A percentile compares a stretch with the other conserved stretches of the same genome.
These are phyloP conservation scores for Wickerhamiella hasegawae DNA, from an alignment of 805 yeast genomes.

Conservation along the genomic window DNA sequence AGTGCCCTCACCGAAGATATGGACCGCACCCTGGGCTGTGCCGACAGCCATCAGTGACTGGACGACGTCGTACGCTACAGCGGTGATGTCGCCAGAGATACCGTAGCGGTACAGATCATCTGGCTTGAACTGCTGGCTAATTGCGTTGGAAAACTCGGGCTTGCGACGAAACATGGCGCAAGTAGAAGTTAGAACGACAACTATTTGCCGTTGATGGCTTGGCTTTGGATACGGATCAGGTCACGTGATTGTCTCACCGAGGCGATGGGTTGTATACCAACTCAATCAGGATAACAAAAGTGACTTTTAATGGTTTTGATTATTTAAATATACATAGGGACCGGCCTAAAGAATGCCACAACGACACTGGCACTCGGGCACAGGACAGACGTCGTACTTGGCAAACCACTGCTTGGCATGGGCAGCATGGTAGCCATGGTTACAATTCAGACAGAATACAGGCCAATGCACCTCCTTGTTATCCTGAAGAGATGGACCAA, in stretches of 20 bases:
- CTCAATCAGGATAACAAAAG: no score
- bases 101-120: constrained; percentile 33
- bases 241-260: no score
- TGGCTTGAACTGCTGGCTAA: constrained; percentile 16
- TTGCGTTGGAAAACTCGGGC: constrained; percentile 14
- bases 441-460: constrained; percentile 78
- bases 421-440: constrained; percentile 87
- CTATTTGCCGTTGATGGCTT: no score
- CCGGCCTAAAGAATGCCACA: constrained; percentile 27
- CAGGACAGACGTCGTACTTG: constrained; percentile 78
- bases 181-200: no score
- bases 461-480: constrained; percentile 47
- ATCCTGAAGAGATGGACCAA: constrained; percentile 34
- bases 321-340: no score
- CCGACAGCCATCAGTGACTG: constrained; percentile 76
- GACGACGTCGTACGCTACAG: constrained; percentile 70
- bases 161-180: constrained; percentile 5
- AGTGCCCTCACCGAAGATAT: constrained; percentile 70
- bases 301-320: no score
- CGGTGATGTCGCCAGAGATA: constrained; percentile 44
- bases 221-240: no score
- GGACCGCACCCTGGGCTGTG: constrained; percentile 51
- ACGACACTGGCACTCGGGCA: constrained; percentile 77
- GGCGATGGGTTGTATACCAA: no score
- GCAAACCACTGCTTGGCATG: constrained; percentile 96